Percentiles rank a stretch among this genome's conserved stretches.
These are phyloP conservation scores for Aspergillus affinis DNA, from an alignment of 495 filamentous ascomycete species.

Conservation along the genomic window DNA sequence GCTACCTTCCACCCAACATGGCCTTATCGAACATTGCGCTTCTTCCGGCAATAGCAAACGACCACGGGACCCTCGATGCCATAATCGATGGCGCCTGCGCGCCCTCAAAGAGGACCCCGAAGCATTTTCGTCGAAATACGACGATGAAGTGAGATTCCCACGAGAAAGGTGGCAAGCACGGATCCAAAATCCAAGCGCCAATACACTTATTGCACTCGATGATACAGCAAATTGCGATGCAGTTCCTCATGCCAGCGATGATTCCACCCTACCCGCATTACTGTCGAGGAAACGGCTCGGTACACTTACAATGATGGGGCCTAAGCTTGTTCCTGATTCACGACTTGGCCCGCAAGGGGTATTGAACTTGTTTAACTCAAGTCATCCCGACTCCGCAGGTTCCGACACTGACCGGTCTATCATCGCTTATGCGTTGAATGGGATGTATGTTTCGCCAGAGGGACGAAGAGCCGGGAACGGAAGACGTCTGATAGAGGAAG, in stretches of 20 bases:
- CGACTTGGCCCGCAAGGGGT: background rate
- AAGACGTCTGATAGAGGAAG: background rate
- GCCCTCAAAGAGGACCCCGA: background rate
- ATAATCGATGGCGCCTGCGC: background rate
- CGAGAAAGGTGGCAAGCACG: background rate
- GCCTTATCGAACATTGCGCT: background rate
- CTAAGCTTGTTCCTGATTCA: background rate
- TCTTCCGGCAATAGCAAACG: background rate
- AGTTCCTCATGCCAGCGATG: background rate
- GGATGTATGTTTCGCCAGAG: background rate
- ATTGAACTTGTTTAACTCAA: background rate
- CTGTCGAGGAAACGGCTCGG: background rate
- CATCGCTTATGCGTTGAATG: background rate
- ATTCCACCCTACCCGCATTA: background rate
- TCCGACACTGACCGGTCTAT: background rate
- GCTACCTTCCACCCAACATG: background rate
- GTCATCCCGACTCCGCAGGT: background rate
- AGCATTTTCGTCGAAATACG: conserved; percentile 1
- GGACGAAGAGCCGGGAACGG: background rate
- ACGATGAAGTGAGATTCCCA: background rate
- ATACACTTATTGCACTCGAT: background rate
- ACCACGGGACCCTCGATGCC: background rate
- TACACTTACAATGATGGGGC: background rate
- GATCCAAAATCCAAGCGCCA: background rate
- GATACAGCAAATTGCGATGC: background rate